Evolutionary conservation across 2,329 filamentous ascomycete genomes (phyloP).

Genomic region (Fusarium newnesense): DNA sequence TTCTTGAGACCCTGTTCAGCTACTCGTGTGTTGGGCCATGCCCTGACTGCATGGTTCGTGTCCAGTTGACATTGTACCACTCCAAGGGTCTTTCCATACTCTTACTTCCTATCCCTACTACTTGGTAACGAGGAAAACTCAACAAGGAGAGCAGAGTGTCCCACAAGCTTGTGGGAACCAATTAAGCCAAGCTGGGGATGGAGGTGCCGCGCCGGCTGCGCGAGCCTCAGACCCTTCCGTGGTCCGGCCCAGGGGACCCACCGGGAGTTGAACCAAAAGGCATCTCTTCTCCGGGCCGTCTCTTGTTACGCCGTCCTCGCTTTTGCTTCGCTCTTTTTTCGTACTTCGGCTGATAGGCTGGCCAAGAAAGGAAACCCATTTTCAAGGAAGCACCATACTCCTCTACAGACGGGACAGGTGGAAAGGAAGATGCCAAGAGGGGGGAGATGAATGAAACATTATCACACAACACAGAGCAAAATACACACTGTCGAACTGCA

Average conservation of each 20-base stretch:
- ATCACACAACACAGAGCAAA: background rate
- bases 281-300: background rate
- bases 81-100: background rate
- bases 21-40: conserved; percentile 1
- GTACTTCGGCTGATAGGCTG: background rate
- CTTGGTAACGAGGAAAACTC: background rate
- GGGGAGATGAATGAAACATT: background rate
- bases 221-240: conserved; percentile 20
- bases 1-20: conserved; percentile 1
- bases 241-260: conserved; percentile 5
- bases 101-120: background rate
- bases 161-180: conserved; percentile 12
- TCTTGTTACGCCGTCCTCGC: background rate
- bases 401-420: background rate
- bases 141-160: background rate
- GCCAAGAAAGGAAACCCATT: background rate
- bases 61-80: conserved; percentile 1
- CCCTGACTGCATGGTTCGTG: background rate
- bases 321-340: background rate
- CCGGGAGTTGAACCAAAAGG: background rate
- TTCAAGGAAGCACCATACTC: background rate
- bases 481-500: background rate
- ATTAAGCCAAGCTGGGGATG: conserved; percentile 4
- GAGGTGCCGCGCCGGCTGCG: conserved; percentile 5
- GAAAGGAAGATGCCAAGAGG: background rate